Percentiles rank a stretch among this genome's conserved stretches.
Evolutionary conservation across 192 early-diverging fungal species (phyloP).

Genomic region (Coemansia sp.): DNA sequence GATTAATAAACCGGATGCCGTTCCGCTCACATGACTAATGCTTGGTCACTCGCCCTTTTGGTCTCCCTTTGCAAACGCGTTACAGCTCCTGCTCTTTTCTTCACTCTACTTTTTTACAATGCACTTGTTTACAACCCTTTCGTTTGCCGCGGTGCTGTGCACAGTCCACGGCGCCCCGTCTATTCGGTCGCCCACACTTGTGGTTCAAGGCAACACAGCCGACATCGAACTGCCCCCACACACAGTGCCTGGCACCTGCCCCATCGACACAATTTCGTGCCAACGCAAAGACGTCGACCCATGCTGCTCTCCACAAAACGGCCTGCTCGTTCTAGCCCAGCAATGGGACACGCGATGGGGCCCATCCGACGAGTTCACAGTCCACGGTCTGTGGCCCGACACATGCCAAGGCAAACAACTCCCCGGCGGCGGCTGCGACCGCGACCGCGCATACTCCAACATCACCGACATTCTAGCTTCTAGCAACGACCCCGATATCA

Average conservation of each 20-base stretch:
- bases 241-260: conserved; percentile 26
- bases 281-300: conserved; percentile 25
- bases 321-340: conserved; percentile 43
- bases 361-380: conserved; percentile 61
- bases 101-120: background rate
- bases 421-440: conserved; percentile 63
- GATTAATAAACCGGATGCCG: too few species aligned
- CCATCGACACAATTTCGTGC: conserved; percentile 47
- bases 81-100: background rate
- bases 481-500: conserved; percentile 31
- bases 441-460: conserved; percentile 58
- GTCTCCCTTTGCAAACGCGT: too few species aligned
- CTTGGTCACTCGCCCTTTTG: too few species aligned
- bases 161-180: background rate
- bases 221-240: background rate
- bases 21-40: too few species aligned
- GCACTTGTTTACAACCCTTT: background rate
- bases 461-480: conserved; percentile 54
- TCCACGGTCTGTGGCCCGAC: conserved; percentile 84
- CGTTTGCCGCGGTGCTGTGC: background rate
- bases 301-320: conserved; percentile 55
- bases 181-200: background rate
- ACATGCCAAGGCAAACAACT: conserved; percentile 58
- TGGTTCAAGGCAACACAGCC: background rate
- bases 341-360: conserved; percentile 66